Evolutionary conservation across 1,284 basidiomycete species (phyloP).

Genomic region (Exobasidium cylindrosporum): DNA sequence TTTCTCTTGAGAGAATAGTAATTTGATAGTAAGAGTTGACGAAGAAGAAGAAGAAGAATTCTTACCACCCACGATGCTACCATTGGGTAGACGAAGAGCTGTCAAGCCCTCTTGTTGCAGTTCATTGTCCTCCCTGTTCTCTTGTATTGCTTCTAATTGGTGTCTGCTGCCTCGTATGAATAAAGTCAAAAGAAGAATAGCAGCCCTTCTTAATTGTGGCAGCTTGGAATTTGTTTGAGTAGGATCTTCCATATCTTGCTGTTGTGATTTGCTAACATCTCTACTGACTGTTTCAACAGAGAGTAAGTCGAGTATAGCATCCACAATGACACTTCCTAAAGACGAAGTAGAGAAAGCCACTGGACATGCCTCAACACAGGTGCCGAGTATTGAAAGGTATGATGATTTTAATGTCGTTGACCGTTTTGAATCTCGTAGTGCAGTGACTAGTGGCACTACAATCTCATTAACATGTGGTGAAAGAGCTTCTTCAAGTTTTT

Average conservation of each 20-base stretch:
- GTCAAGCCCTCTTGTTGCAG: neutral
- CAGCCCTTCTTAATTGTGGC: conserved; percentile 45
- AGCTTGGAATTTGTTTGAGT: conserved; percentile 32
- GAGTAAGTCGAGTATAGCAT: conserved; percentile 39
- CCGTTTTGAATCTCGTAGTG: conserved; percentile 30
- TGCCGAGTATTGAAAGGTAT: conserved; percentile 47
- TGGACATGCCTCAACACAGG: conserved; percentile 46
- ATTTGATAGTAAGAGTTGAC: neutral
- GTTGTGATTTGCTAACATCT: conserved; percentile 11
- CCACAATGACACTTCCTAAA: conserved; percentile 25
- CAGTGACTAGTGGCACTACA: conserved; percentile 35
- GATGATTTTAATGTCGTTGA: conserved; percentile 45
- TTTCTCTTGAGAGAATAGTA: neutral
- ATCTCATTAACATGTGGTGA: conserved; percentile 59
- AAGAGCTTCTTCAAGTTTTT: conserved; percentile 70
- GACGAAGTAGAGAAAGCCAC: conserved; percentile 28
- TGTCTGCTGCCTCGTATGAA: conserved; percentile 30
- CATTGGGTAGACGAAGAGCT: conserved; percentile 11
- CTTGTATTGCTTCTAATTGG: conserved; percentile 29
- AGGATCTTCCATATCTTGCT: conserved; percentile 25
- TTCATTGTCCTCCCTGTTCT: neutral
- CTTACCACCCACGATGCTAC: conserved; percentile 4
- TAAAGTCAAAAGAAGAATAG: conserved; percentile 40
- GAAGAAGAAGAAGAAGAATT: neutral
- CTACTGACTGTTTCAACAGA: conserved; percentile 29